These are phyloP conservation scores for Fusarium succisae DNA, from an alignment of 2,329 filamentous ascomycete species.

Conservation along the genomic window DNA sequence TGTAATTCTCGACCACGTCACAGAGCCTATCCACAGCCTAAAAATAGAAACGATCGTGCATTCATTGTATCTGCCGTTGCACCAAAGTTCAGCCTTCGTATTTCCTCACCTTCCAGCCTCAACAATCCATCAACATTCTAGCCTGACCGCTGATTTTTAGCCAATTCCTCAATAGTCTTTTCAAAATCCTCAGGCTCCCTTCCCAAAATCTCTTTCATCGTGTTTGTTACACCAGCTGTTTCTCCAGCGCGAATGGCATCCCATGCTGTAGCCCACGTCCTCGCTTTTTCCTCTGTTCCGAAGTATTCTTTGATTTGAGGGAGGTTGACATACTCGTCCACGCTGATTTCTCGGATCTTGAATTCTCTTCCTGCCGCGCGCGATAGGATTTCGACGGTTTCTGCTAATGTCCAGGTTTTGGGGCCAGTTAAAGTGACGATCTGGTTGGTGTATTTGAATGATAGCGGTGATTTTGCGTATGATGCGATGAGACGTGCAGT, in stretches of 20 bases:
- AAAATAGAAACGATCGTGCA: neutral
- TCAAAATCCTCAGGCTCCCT: slow-evolving; percentile 25
- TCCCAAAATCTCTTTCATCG: neutral
- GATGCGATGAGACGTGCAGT: slow-evolving; percentile 18
- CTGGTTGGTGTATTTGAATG: neutral
- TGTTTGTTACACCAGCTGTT: slow-evolving; percentile 3
- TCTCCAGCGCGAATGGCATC: slow-evolving; percentile 25
- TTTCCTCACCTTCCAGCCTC: neutral
- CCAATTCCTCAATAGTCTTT: slow-evolving; percentile 6
- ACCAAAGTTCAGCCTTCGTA: neutral
- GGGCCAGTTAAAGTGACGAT: slow-evolving; percentile 17
- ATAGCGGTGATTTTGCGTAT: neutral
- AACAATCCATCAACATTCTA: neutral
- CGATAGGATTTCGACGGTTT: slow-evolving; percentile 5
- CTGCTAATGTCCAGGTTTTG: neutral
- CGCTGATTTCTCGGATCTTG: slow-evolving; percentile 4
- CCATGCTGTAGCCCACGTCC: slow-evolving; percentile 32
- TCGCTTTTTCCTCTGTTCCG: neutral
- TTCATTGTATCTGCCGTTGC: neutral
- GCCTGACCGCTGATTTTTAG: neutral
- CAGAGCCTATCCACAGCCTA: neutral
- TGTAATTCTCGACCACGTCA: neutral
- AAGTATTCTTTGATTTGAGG: slow-evolving; percentile 16
- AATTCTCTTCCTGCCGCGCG: neutral
- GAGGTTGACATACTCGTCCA: slow-evolving; percentile 23